Percentiles rank a stretch among this genome's conserved stretches.
These are phyloP conservation scores for Heritiera littoralis DNA, from an alignment of 345 rosid species.

Conservation along the genomic window DNA sequence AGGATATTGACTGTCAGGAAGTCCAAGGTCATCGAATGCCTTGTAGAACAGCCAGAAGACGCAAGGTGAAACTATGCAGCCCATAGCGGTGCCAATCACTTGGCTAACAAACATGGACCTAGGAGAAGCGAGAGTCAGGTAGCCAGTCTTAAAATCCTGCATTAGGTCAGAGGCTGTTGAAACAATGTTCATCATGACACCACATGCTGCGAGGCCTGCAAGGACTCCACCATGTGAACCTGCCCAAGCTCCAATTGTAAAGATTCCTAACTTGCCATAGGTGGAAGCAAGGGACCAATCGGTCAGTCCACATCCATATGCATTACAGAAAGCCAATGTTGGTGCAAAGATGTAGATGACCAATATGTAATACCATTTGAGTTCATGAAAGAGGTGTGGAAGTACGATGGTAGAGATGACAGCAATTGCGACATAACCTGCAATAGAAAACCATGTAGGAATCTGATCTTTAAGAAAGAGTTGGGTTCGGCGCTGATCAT, in stretches of 20 bases:
- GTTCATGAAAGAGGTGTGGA: constrained; percentile 62
- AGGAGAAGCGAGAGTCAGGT: constrained; percentile 75
- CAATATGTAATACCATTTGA: constrained; percentile 68
- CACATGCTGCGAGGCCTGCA: constrained; percentile 82
- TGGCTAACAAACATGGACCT: constrained; percentile 74
- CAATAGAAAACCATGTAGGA: constrained; percentile 61
- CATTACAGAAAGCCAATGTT: constrained; percentile 70
- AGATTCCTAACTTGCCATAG: constrained; percentile 77
- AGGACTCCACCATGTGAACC: constrained; percentile 72
- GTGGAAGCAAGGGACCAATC: constrained; percentile 86
- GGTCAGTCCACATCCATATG: constrained; percentile 85
- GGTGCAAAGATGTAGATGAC: constrained; percentile 69
- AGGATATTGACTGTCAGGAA: constrained; percentile 50
- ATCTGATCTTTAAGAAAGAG: constrained; percentile 76
- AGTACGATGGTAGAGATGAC: constrained; percentile 46
- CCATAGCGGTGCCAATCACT: constrained; percentile 82
- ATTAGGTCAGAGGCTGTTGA: constrained; percentile 79
- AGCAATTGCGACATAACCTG: constrained; percentile 56
- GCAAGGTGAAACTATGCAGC: constrained; percentile 72
- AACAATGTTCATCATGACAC: constrained; percentile 89
- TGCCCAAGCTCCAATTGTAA: constrained; percentile 69
- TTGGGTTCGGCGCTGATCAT: constrained; percentile 58
- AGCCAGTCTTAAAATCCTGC: constrained; percentile 88
- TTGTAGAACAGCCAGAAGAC: constrained; percentile 82
- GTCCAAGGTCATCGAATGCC: constrained; percentile 58